Percentiles rank a stretch among this genome's conserved stretches.
Evolutionary conservation across 192 early-diverging fungal species (phyloP).

Genomic region (Lunasporangiospora selenospora): DNA sequence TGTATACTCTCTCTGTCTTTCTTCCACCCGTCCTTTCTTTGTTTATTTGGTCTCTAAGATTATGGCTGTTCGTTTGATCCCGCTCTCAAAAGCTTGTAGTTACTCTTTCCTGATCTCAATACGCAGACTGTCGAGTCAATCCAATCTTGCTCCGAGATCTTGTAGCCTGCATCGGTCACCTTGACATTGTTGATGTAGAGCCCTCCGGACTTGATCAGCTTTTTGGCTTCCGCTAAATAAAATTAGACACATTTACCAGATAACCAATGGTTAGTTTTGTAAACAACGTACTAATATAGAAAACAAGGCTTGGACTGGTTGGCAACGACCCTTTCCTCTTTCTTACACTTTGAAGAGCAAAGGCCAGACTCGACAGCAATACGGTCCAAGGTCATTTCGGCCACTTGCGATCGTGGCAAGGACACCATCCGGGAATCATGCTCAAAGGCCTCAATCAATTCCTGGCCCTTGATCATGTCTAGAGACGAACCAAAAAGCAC

Average conservation of each 20-base stretch:
- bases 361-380: slow-evolving; percentile 67
- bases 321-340: not conserved
- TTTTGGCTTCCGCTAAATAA: slow-evolving; percentile 73
- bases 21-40: too few species aligned
- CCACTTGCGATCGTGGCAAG: slow-evolving; percentile 48
- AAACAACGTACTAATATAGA: not conserved
- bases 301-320: not conserved
- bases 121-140: slow-evolving; percentile 72
- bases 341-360: slow-evolving; percentile 73
- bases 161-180: slow-evolving; percentile 49
- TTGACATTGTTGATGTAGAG: slow-evolving; percentile 80
- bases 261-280: slow-evolving; percentile 10
- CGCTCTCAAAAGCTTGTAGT: slow-evolving; percentile 67
- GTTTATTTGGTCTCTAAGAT: too few species aligned
- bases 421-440: slow-evolving; percentile 62
- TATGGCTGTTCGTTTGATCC: too few species aligned
- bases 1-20: too few species aligned
- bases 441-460: slow-evolving; percentile 78
- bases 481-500: slow-evolving; percentile 77
- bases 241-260: not conserved
- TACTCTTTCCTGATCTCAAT: slow-evolving; percentile 81
- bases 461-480: slow-evolving; percentile 49
- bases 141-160: slow-evolving; percentile 57
- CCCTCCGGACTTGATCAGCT: slow-evolving; percentile 79
- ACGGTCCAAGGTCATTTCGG: slow-evolving; percentile 61